These are phyloP conservation scores for Cyphellophora europaea DNA, from an alignment of 2,329 filamentous ascomycete species.

Conservation along the genomic window DNA sequence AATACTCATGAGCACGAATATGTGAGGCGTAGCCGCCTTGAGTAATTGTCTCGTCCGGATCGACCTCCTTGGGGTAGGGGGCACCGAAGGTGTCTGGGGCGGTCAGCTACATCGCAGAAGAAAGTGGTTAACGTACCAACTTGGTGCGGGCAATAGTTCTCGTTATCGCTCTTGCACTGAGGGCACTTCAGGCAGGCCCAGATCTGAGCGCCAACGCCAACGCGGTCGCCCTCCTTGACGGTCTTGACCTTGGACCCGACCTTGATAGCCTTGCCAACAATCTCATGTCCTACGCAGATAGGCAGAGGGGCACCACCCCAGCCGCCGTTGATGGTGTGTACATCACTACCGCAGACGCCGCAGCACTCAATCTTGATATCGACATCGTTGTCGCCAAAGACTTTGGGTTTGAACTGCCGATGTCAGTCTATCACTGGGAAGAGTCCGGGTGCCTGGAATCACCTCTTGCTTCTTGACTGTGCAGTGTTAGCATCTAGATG, in stretches of 20 bases:
- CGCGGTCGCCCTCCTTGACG: constrained; percentile 52
- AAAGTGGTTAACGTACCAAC: constrained; percentile 19
- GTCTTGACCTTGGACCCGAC: constrained; percentile 57
- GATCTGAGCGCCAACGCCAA: constrained; percentile 61
- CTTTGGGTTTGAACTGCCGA: constrained; percentile 65
- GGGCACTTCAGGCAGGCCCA: constrained; percentile 57
- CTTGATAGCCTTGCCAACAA: constrained; percentile 59
- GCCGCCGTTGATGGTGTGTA: constrained; percentile 58
- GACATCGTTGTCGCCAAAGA: constrained; percentile 77
- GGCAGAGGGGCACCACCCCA: constrained; percentile 44
- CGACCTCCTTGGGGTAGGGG: constrained; percentile 37
- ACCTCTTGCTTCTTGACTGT: constrained; percentile 45
- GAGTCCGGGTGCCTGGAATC: neutral
- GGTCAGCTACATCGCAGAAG: constrained; percentile 19
- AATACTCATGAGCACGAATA: constrained; percentile 69
- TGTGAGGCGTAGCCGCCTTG: constrained; percentile 61
- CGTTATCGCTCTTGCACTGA: constrained; percentile 56
- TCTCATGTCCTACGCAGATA: constrained; percentile 50
- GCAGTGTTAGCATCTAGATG: no score
- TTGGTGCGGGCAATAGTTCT: constrained; percentile 57
- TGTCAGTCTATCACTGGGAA: no score
- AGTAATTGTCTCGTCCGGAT: constrained; percentile 49
- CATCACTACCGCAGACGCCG: constrained; percentile 64
- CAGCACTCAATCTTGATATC: constrained; percentile 80
- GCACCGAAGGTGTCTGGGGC: constrained; percentile 45